Percentiles rank a stretch among this genome's conserved stretches.
These are phyloP conservation scores for Hypoxylon perforatum DNA, from an alignment of 495 filamentous ascomycete species.

Conservation along the genomic window DNA sequence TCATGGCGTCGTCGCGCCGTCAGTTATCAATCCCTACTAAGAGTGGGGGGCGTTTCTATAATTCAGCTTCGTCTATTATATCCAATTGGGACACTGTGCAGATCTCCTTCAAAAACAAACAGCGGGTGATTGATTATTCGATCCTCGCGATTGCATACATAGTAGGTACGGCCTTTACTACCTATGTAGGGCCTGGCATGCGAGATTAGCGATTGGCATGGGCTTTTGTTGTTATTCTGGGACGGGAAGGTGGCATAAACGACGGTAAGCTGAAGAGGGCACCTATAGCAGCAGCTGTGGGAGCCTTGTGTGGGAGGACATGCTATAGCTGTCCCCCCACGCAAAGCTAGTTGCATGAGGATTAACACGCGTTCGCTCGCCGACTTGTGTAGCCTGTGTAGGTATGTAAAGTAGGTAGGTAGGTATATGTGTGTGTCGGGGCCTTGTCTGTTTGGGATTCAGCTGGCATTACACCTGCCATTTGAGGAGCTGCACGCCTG, in stretches of 20 bases:
- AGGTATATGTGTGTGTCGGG: not conserved
- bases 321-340: conserved; percentile 21
- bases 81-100: conserved; percentile 1
- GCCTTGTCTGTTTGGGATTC: conserved; percentile 29
- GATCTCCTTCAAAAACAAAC: conserved; percentile 9
- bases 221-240: conserved; percentile 24
- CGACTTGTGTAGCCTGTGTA: too few species aligned
- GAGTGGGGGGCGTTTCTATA: too few species aligned
- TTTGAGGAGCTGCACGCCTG: conserved; percentile 23
- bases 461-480: conserved; percentile 32
- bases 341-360: conserved; percentile 18
- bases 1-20: too few species aligned
- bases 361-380: not conserved
- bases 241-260: conserved; percentile 30
- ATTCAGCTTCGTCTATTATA: conserved; percentile 6
- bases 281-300: not conserved
- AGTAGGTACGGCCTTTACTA: conserved; percentile 6
- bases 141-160: conserved; percentile 25
- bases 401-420: too few species aligned
- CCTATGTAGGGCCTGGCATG: not conserved
- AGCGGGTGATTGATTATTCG: conserved; percentile 12
- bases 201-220: conserved; percentile 25
- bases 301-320: not conserved
- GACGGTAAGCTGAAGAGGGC: conserved; percentile 16
- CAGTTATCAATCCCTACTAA: too few species aligned